Base-by-base conservation (phyloP, 768 basidiomycete species). In the Coprinopsis cinerea region DNA sequence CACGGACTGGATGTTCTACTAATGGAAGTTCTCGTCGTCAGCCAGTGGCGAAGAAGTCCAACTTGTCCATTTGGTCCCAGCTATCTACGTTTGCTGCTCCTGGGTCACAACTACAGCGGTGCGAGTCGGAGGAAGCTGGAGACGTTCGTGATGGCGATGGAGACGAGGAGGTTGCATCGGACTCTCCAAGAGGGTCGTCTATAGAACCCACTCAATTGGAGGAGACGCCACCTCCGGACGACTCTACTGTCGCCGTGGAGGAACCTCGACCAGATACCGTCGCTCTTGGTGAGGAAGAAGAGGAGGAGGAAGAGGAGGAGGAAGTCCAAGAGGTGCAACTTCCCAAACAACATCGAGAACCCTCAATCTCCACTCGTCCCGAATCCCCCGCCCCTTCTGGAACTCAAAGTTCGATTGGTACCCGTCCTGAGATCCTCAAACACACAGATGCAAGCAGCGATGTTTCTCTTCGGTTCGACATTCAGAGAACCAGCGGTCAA, bases 341-440 rank as follows among this genome's bases (percentile, higher is more conserved):
- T 20, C 9, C 9, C 9, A 13, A 39, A 47, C 57, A 18, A 34
- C 30, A n/a, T 34, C 30, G n/a, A 34, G n/a, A 9, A 32, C 47
- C n/a, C 60, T 57, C 11, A 25, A 60, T 4, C 52, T 58, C 10
- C 59, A 58, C 18, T 58, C 59, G 27, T 57, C 39, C 2, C 54
- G 50, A 27, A 1, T 59, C 55, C 9, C 26, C 50, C 41, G 43
- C 49, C 15, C 52, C 48, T n/a, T 54, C 53, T 34, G 52, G 47
- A 9, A 44, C 56, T 47, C 49, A 44, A 11, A 55, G 44, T 37
- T 47, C 37, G 37, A 49, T 32, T 25, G 46, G 58, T 26, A 53
- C 41, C 22, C 54, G 63, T 28, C 67, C 72, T 7, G 78, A 79
- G 53, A 65, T 78, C 37, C 65, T 76, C 42, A 68, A 67, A 25